A percentile compares a stretch with the other conserved stretches of the same genome.
phyloP scores from a whole-genome alignment of 495 filamentous ascomycete species.

The Penicillium bovifimosum region DNA sequence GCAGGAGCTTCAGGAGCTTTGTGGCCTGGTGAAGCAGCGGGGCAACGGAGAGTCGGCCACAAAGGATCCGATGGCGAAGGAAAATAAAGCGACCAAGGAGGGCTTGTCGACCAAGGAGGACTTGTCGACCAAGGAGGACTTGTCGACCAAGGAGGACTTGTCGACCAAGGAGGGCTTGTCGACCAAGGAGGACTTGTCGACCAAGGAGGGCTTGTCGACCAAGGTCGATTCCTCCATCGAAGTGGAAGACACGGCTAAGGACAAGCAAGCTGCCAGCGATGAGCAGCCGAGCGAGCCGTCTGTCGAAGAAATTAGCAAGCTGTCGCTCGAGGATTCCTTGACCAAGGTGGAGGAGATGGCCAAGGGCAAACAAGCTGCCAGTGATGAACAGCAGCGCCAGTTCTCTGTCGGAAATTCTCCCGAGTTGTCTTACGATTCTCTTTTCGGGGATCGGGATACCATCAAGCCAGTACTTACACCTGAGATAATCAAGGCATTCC shows the following conservation, averaged over 20 bases:
- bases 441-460: background rate
- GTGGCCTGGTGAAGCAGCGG: slow-evolving; percentile 3
- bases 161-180: background rate
- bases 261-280: too few relatives aligned
- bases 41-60: background rate
- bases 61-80: background rate
- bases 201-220: too few relatives aligned
- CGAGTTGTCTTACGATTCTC: background rate
- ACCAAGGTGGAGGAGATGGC: background rate
- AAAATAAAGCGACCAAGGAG: background rate
- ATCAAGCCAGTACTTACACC: background rate
- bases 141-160: too few relatives aligned
- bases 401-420: background rate
- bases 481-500: background rate
- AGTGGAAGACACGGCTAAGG: background rate
- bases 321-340: background rate
- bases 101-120: background rate
- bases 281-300: background rate
- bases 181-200: too few relatives aligned
- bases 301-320: background rate
- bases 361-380: background rate
- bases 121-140: too few relatives aligned
- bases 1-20: slow-evolving; percentile 7
- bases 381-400: background rate
- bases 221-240: too few relatives aligned